Evolutionary conservation across 495 filamentous ascomycete species (phyloP), one percentile per base, ranked within the genome.

Genomic region (Aspergillus funiculosus): DNA sequence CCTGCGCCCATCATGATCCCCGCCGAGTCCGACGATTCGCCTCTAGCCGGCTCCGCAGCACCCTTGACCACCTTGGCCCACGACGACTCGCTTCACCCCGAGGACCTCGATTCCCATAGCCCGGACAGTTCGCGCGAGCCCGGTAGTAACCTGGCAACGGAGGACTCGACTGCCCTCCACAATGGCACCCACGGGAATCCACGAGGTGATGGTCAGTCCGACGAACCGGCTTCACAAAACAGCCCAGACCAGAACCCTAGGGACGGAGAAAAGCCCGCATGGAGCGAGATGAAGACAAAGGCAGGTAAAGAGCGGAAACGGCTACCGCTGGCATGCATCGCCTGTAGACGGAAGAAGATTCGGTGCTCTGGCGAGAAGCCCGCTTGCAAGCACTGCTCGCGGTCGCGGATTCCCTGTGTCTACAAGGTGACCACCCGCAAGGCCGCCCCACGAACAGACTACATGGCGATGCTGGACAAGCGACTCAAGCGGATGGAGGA

Each of bases 381-480:
- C 9, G 87, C 90, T 1, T 98, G 92, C 70, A 95, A 94, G 60
- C 92, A 98, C 70, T 98, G 92, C 63, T 77, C 94, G 46, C 77
- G 89, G 39, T 95, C 89, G 43, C 79, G 92, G 29, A 94, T 94
- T 55, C 91, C 92, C 4, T 98, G 92, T 61, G 89, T 97, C n/a
- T 98, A 98, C 75, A 97, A 97, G 58, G 87, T 94, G 34, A 95
- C 91, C 0, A 89, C 89, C 7, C 74, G 92, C 50, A 97, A 96
- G 62, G 90, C 89, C 2, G 89, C 90, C n/a, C 91, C 92, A 27
- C 77, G 92, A 45, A 95, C 91, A 11, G 92, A 97, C 63, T 98
- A 97, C 64, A 98, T 97, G 92, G 91, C 91, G 11, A 98, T 95
- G 91, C 66, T 97, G 51, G 92, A 98, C 63, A 94, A 94, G 63